A percentile compares a stretch with the other conserved stretches of the same genome.
These are phyloP conservation scores for Arctium minus DNA, from an alignment of 129 eudicot genomes.

Conservation along the genomic window DNA sequence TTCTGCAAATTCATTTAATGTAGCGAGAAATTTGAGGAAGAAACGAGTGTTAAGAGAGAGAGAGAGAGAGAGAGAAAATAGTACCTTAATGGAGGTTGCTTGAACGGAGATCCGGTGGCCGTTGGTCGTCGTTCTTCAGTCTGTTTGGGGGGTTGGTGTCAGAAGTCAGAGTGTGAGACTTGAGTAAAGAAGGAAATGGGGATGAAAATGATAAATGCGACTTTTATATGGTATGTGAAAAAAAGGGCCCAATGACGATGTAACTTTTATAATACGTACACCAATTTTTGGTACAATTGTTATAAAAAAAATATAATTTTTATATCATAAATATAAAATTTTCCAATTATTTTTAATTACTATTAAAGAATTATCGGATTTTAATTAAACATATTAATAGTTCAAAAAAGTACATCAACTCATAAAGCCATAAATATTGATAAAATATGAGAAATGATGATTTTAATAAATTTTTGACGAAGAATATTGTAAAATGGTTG, in stretches of 20 bases:
- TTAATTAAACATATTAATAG: too few relatives aligned
- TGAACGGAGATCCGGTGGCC: slow-evolving; percentile 29
- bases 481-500: not conserved
- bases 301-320: too few relatives aligned
- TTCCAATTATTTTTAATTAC: too few relatives aligned
- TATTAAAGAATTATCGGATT: too few relatives aligned
- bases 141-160: slow-evolving; percentile 12
- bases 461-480: not conserved
- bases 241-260: not conserved
- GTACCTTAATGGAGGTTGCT: slow-evolving; percentile 21
- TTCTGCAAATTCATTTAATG: slow-evolving; percentile 6
- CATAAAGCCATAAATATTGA: too few relatives aligned
- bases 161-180: slow-evolving; percentile 29
- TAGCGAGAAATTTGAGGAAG: not conserved
- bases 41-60: not conserved
- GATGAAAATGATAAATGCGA: not conserved
- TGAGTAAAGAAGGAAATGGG: slow-evolving; percentile 5
- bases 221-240: not conserved
- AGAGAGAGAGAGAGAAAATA: not conserved
- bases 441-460: too few relatives aligned
- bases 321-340: too few relatives aligned
- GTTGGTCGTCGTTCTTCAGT: slow-evolving; percentile 20
- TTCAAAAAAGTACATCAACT: too few relatives aligned
- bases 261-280: not conserved
- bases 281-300: not conserved